phyloP scores from a whole-genome alignment of 106 monocot genomes.

The Triglochin maritima region DNA sequence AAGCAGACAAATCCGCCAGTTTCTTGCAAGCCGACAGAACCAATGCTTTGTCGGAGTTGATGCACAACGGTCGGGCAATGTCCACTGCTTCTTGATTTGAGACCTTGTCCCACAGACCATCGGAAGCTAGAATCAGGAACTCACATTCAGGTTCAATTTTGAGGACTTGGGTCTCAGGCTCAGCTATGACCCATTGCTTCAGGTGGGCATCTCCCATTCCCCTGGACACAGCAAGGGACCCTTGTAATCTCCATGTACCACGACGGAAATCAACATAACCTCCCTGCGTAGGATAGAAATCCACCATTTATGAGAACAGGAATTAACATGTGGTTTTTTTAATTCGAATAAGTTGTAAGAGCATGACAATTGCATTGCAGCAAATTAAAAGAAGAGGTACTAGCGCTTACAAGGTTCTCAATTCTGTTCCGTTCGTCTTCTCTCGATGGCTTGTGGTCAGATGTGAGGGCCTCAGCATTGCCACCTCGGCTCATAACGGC shows the following conservation, averaged over 20 bases:
- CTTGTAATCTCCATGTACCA: conserved; percentile 77
- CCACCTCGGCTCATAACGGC: conserved; percentile 69
- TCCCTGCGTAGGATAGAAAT: conserved; percentile 20
- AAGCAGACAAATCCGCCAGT: conserved; percentile 11
- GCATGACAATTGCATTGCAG: background rate
- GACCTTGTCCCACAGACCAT: conserved; percentile 73
- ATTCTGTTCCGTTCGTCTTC: conserved; percentile 75
- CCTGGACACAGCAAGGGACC: conserved; percentile 80
- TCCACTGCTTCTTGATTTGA: conserved; percentile 26
- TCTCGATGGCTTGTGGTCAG: conserved; percentile 66
- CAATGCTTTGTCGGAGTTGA: background rate
- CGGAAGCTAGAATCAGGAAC: conserved; percentile 88
- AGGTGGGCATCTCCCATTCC: conserved; percentile 76
- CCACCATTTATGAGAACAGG: background rate
- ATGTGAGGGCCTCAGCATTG: conserved; percentile 62
- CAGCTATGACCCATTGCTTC: conserved; percentile 75
- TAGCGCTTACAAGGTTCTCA: conserved; percentile 58
- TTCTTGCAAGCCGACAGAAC: conserved; percentile 11
- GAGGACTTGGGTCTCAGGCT: conserved; percentile 61
- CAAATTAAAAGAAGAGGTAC: too few relatives aligned
- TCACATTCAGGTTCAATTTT: conserved; percentile 47
- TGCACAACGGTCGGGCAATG: conserved; percentile 8
- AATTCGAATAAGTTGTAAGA: background rate
- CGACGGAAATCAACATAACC: conserved; percentile 56
- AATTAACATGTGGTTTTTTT: too few relatives aligned